Evolutionary conservation across 169 alveolate genomes (phyloP), one percentile per base, ranked within the genome.

Genomic region (Cryptosporidium meleagridis): DNA sequence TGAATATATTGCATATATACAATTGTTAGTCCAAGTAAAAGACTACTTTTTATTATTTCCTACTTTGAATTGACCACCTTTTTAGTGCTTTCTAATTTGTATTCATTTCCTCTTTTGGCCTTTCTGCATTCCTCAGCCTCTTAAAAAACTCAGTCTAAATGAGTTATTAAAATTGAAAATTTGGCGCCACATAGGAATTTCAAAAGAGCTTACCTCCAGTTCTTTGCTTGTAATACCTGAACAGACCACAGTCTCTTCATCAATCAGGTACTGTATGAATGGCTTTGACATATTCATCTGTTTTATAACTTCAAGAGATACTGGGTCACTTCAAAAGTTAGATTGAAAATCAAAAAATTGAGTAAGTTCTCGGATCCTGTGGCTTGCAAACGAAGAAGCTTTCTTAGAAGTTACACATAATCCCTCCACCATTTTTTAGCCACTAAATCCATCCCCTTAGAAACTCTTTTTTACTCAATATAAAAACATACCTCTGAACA

Each of bases 41-140:
- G 4, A 2, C 55, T 16, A 48, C 23, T 48, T 14, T 48, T 1
- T 48, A 48, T 48, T 14, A 16, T 48, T 21, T 16, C 0, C 69
- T 67, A 33, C 23, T 37, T 21, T 5, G 33, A 35, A 10, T 0
- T n/a, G 8, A 18, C n/a, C 65, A 33, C 37, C 53, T 23, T 29
- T 33, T 7, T 6, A 55, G 51, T 35, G 58, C 39, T 21, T 35
- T 44, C 58, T 71, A 44, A 18, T 23, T 55, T 9, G 31, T 55
- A 10, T 5, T 31, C 72, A 41, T 29, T 41, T 75, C 70, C 55
- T 75, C 89, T 16, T 80, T 80, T 14, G 89, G 89, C 8, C 89
- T 80, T 65, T 80, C 89, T 21, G 75, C 89, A 33, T 62, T 80
- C 44, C 75, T 59, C 12, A 80, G 53, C 29, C 75, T 80, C 14